phyloP scores from a whole-genome alignment of 352 stramenopile species.

The Saprolegnia parasitica region DNA sequence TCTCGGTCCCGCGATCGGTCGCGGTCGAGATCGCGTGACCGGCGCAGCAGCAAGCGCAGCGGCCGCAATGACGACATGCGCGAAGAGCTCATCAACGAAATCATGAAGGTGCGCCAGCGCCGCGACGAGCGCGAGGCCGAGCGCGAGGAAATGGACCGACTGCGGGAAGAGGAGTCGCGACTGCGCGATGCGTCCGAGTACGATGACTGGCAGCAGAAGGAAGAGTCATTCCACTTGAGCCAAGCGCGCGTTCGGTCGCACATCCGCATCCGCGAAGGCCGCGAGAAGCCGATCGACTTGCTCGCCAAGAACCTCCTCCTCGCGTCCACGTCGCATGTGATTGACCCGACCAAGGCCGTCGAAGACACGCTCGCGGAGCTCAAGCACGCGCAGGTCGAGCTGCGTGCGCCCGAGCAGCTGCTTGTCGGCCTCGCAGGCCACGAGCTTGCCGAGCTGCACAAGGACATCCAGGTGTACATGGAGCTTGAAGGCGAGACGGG shows the following conservation, averaged over 20 bases:
- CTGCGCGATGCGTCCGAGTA: conserved; percentile 96
- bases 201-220: conserved; percentile 97
- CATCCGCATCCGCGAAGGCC: conserved; percentile 77
- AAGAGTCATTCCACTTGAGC: conserved; percentile 96
- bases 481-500: conserved; percentile 77
- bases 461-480: conserved; percentile 88
- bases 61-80: conserved; percentile 43
- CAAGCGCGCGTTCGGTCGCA: conserved; percentile 91
- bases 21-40: background rate
- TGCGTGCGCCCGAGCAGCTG: conserved; percentile 57
- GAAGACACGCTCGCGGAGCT: conserved; percentile 30
- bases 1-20: background rate
- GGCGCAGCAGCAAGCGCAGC: background rate
- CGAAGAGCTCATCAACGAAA: conserved; percentile 90
- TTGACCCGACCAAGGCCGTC: conserved; percentile 26
- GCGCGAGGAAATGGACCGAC: conserved; percentile 93
- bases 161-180: conserved; percentile 92
- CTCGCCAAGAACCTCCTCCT: conserved; percentile 99
- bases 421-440: conserved; percentile 75
- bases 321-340: conserved; percentile 34
- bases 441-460: conserved; percentile 72
- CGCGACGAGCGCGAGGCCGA: conserved; percentile 86
- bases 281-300: conserved; percentile 95
- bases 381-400: conserved; percentile 77
- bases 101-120: conserved; percentile 92